Evolutionary conservation across 1,284 basidiomycete species (phyloP).

Genomic region (Apiotrichum porosum): DNA sequence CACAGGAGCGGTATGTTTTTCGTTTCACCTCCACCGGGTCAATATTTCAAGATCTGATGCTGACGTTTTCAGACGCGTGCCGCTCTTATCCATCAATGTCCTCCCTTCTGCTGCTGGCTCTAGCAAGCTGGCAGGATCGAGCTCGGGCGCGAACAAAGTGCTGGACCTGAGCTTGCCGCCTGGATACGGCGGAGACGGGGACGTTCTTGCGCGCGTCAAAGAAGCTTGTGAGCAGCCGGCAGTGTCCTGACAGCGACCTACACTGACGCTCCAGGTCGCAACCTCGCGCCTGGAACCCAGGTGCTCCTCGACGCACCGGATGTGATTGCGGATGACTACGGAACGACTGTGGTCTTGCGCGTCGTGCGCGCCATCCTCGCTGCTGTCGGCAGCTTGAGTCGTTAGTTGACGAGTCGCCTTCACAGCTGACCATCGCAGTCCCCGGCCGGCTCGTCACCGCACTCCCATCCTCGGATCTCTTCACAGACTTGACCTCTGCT

Average conservation of each 20-base stretch:
- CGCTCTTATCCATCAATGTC: neutral
- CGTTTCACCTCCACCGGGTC: no score
- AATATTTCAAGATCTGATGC: no score
- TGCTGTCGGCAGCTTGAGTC: neutral
- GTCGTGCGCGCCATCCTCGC: slow-evolving; percentile 30
- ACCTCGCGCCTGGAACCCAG: slow-evolving; percentile 21
- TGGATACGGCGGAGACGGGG: no score
- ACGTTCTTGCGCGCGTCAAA: no score
- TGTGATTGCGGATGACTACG: slow-evolving; percentile 39
- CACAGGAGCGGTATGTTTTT: slow-evolving; percentile 2
- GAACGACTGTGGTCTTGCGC: slow-evolving; percentile 14
- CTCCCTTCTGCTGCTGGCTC: no score
- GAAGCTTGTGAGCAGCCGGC: no score
- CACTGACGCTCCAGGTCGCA: no score
- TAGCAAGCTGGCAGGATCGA: neutral
- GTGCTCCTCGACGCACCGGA: slow-evolving; percentile 43
- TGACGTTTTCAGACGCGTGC: no score
- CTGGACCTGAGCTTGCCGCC: neutral
- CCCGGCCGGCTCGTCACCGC: slow-evolving; percentile 61
- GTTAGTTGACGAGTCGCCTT: neutral
- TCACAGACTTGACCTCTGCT: slow-evolving; percentile 58
- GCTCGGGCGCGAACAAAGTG: neutral
- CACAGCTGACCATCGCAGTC: slow-evolving; percentile 41
- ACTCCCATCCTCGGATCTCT: slow-evolving; percentile 55
- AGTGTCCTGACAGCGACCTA: no score